Evolutionary conservation across 1,284 basidiomycete species (phyloP).

Genomic region (Austroboletus rostrupii): DNA sequence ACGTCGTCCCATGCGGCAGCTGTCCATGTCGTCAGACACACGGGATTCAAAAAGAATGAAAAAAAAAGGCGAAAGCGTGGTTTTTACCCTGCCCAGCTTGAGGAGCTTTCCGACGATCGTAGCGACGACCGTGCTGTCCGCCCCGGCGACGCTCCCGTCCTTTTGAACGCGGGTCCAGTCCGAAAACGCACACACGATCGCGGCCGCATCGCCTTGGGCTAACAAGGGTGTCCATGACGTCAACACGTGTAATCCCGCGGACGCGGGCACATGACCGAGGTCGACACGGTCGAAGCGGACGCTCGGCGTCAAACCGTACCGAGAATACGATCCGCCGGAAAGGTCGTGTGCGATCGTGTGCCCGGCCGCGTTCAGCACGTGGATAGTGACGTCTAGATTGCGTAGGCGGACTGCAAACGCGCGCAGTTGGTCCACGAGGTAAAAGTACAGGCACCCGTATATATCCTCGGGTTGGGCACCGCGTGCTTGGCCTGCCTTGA

Average conservation of each 20-base stretch:
- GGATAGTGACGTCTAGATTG: slow-evolving; percentile 31
- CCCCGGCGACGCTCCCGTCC: slow-evolving; percentile 13
- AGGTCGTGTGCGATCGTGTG: slow-evolving; percentile 22
- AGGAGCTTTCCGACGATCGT: slow-evolving; percentile 15
- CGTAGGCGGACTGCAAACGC: slow-evolving; percentile 33
- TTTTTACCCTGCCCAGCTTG: slow-evolving; percentile 22
- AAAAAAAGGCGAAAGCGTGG: not conserved
- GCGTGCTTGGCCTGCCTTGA: slow-evolving; percentile 31
- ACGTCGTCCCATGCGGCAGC: slow-evolving; percentile 15
- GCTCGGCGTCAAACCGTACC: slow-evolving; percentile 20
- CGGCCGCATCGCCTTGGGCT: slow-evolving; percentile 17
- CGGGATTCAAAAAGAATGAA: too few relatives aligned
- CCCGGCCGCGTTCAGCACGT: slow-evolving; percentile 25
- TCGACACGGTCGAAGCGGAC: slow-evolving; percentile 39
- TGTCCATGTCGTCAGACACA: not conserved
- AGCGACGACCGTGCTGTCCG: slow-evolving; percentile 6
- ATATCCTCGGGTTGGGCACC: slow-evolving; percentile 37
- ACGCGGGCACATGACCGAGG: slow-evolving; percentile 34
- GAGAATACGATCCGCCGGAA: slow-evolving; percentile 11
- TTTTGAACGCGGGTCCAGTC: slow-evolving; percentile 34
- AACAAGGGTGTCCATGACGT: slow-evolving; percentile 35
- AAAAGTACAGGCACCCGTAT: slow-evolving; percentile 45
- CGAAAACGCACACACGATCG: slow-evolving; percentile 38
- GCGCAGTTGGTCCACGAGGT: slow-evolving; percentile 35
- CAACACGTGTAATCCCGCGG: slow-evolving; percentile 31